Base-by-base conservation (phyloP, 1,139 yeast species). In the Arxiozyma telluris region DNA sequence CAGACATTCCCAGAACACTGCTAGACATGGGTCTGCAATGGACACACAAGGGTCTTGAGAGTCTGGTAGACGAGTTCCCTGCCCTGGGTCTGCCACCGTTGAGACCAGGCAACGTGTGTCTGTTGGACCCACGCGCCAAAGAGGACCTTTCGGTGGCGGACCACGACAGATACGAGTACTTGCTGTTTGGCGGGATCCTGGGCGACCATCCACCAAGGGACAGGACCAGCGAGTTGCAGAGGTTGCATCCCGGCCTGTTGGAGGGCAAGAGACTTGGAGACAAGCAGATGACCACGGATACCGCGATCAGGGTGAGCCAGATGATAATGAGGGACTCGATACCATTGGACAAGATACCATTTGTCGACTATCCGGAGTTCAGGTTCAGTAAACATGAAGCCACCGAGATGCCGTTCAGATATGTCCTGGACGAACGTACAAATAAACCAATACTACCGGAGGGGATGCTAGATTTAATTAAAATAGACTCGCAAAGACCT, bases 171-270 rank as follows among this genome's bases (percentile, higher is more conserved):
- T 91, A 85, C 63, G 96, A 90, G 58, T 91, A 85, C 73, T 91
- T 91, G 63, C 88, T 93, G 17, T 91, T 93, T 71, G 98, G 98
- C 11, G 98, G 98, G 44, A 93, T 93, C 54, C 77, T 93, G 50
- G 98, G 98, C 3, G 95, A 91, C 59, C 97, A 91, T 70, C 98
- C 98, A 9, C 94, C 97, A 64, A 79, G 96, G 62, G 98, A 93
- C 67, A 82, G 98, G 69, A 93, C 98, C 2, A 94, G 93, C 1
- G 91, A 90, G 62, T 77, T 93, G 58, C 79, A 96, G 65, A 71
- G 70, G 45, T 86, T 86, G 64, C 84, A 90, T 63, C 96, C 89
- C 0, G 57, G 64, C 44, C 54, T 69, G 27, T 84, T 89, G 63
- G 82, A 79, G 1, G 96, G 97, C 17, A 83, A 93, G 70, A 79